A percentile compares a stretch with the other conserved stretches of the same genome.
Evolutionary conservation across 2,329 filamentous ascomycete species (phyloP).

Genomic region (Aspergillus melleus): DNA sequence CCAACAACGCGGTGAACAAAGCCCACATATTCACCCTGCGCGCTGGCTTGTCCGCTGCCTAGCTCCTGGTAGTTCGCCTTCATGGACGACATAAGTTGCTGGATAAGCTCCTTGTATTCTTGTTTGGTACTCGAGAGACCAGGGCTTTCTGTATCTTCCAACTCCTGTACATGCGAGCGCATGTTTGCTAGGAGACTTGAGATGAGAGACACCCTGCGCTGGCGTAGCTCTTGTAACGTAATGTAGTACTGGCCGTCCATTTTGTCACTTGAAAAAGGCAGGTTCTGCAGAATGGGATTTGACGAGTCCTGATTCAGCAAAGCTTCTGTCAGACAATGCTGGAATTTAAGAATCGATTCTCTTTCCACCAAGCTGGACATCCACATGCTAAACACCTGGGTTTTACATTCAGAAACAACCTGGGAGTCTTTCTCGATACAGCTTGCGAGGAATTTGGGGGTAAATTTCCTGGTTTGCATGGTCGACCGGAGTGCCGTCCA

Average conservation of each 20-base stretch:
- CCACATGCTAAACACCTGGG: slow-evolving; percentile 55
- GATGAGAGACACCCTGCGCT: slow-evolving; percentile 56
- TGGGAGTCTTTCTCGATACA: slow-evolving; percentile 44
- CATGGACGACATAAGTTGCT: slow-evolving; percentile 61
- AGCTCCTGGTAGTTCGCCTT: slow-evolving; percentile 61
- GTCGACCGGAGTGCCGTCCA: slow-evolving; percentile 49
- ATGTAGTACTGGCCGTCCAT: slow-evolving; percentile 47
- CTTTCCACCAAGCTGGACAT: slow-evolving; percentile 59
- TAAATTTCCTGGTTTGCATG: slow-evolving; percentile 49
- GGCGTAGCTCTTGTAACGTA: slow-evolving; percentile 52
- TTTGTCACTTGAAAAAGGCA: slow-evolving; percentile 54
- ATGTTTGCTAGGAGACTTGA: slow-evolving; percentile 61
- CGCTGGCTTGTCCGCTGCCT: slow-evolving; percentile 32
- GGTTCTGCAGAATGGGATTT: slow-evolving; percentile 55
- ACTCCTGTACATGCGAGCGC: slow-evolving; percentile 49
- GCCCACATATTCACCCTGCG: slow-evolving; percentile 57
- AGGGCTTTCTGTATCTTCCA: slow-evolving; percentile 32
- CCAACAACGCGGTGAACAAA: slow-evolving; percentile 63
- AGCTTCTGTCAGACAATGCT: slow-evolving; percentile 57
- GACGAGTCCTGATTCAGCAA: slow-evolving; percentile 50
- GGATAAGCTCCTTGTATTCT: slow-evolving; percentile 54
- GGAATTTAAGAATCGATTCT: slow-evolving; percentile 61
- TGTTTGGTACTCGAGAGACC: slow-evolving; percentile 39
- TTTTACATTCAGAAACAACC: slow-evolving; percentile 47
- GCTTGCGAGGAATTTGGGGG: slow-evolving; percentile 46